These are phyloP conservation scores for Rhodamnia argentea DNA, from an alignment of 345 rosid genomes.

Conservation along the genomic window DNA sequence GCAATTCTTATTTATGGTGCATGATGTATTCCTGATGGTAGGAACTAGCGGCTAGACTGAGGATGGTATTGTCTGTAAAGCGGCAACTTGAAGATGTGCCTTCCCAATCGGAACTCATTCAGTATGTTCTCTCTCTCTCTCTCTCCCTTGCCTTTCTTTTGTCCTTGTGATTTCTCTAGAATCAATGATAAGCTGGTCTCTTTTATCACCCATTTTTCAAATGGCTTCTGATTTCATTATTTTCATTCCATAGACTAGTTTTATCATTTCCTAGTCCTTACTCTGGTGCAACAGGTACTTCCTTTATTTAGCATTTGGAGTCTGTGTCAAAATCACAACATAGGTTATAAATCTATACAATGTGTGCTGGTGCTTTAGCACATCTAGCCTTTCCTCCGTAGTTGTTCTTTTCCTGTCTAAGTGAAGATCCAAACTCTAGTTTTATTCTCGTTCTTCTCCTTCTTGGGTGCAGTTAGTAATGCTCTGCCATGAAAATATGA, in stretches of 20 bases:
- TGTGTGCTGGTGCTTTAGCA: not conserved
- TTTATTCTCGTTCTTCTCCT: not conserved
- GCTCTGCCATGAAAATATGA: not conserved
- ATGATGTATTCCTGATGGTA: slow-evolving; percentile 6
- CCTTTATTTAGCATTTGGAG: not conserved
- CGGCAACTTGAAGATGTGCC: slow-evolving; percentile 62
- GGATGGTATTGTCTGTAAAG: slow-evolving; percentile 43
- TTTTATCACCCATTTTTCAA: not conserved
- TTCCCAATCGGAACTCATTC: slow-evolving; percentile 64
- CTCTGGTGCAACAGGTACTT: not conserved
- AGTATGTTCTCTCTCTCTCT: slow-evolving; percentile 34
- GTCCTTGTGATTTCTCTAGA: not conserved
- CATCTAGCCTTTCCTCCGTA: not conserved
- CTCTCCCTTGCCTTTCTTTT: not conserved
- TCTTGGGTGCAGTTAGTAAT: not conserved
- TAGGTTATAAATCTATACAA: not conserved
- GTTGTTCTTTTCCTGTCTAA: not conserved
- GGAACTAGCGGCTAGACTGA: slow-evolving; percentile 61
- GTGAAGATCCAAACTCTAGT: not conserved
- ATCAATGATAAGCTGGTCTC: not conserved
- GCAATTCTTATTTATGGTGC: not conserved
- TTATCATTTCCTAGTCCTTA: not conserved
- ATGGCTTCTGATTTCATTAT: not conserved
- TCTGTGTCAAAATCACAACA: not conserved
- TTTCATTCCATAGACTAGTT: not conserved